Evolutionary conservation across 2,329 filamentous ascomycete species (phyloP).

Genomic region (Ceratocystis diversiconidia): DNA sequence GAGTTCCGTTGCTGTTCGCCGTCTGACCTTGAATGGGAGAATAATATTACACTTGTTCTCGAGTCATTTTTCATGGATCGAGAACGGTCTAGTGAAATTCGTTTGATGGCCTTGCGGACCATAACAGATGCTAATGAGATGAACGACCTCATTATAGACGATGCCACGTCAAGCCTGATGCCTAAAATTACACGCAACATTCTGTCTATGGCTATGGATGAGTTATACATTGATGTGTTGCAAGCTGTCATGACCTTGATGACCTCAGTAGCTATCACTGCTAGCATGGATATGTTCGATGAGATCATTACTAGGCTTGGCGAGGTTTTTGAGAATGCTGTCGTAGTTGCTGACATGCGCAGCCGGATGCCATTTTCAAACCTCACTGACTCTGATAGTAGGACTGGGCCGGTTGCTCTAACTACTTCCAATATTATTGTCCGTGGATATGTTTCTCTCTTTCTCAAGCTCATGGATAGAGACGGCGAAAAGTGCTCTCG

Average conservation of each 20-base stretch:
- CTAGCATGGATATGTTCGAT: conserved; percentile 44
- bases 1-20: conserved; percentile 59
- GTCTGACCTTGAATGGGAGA: conserved; percentile 53
- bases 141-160: conserved; percentile 42
- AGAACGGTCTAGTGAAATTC: conserved; percentile 44
- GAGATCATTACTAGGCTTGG: conserved; percentile 28
- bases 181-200: conserved; percentile 46
- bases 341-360: conserved; percentile 6
- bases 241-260: conserved; percentile 51
- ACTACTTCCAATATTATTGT: conserved; percentile 58
- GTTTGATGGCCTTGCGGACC: conserved; percentile 46
- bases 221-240: conserved; percentile 51
- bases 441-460: conserved; percentile 58
- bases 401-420: conserved; percentile 21
- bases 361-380: conserved; percentile 19
- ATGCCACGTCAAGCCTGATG: conserved; percentile 43
- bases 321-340: conserved; percentile 15
- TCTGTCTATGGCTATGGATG: conserved; percentile 45
- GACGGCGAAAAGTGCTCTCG: conserved; percentile 50
- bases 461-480: conserved; percentile 55
- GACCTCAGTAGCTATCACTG: conserved; percentile 47
- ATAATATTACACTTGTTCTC: conserved; percentile 46
- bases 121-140: conserved; percentile 47
- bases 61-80: conserved; percentile 50
- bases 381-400: conserved; percentile 20